phyloP scores from a whole-genome alignment of 768 basidiomycete genomes.

The Termitomyces sp. region DNA sequence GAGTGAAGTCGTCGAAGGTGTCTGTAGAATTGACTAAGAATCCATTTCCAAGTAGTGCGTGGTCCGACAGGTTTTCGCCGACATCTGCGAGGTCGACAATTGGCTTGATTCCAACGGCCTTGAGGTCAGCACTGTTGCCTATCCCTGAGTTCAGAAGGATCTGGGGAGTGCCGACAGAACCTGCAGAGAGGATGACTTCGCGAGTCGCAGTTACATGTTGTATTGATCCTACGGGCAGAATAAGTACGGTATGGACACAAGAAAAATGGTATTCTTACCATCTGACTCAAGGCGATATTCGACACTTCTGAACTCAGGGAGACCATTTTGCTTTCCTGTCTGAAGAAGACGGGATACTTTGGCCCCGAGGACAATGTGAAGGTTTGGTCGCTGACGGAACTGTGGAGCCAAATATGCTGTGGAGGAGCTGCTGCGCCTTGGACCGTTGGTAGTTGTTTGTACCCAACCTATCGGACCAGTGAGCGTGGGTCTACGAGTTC shows the following conservation, averaged over 20 bases:
- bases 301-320: conserved; percentile 12
- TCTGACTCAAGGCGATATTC: conserved; percentile 9
- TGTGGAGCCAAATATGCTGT: conserved; percentile 19
- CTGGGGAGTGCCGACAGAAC: conserved; percentile 23
- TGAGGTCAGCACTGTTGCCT: conserved; percentile 16
- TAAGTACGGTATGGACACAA: not conserved
- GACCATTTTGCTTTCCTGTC: not conserved
- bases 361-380: conserved; percentile 19
- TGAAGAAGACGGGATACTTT: conserved; percentile 21
- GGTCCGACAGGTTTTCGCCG: conserved; percentile 31
- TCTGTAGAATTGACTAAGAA: not conserved
- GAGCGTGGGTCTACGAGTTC: not conserved
- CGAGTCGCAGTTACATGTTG: conserved; percentile 17
- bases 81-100: conserved; percentile 27
- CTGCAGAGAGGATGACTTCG: conserved; percentile 31
- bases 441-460: conserved; percentile 15
- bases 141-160: conserved; percentile 30
- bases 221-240: conserved; percentile 2
- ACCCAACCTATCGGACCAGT: conserved; percentile 10
- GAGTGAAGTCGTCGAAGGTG: not conserved
- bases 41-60: conserved; percentile 10
- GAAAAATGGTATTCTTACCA: not conserved
- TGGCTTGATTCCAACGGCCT: conserved; percentile 15
- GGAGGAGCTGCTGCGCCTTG: conserved; percentile 17
- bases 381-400: conserved; percentile 15